phyloP scores from a whole-genome alignment of 495 filamentous ascomycete species.

The Delitschia confertaspora region DNA sequence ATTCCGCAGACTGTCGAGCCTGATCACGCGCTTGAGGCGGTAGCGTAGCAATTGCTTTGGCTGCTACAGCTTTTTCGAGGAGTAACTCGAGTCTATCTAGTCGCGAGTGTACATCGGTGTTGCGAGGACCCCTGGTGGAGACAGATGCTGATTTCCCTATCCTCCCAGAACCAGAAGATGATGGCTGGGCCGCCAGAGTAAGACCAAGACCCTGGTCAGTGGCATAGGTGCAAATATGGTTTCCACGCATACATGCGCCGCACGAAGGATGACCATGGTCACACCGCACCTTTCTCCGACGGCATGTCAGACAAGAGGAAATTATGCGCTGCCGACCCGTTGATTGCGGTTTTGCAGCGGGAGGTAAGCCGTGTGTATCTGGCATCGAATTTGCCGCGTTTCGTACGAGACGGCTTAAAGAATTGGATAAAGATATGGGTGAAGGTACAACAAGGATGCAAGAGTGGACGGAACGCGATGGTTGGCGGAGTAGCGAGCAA shows the following conservation, averaged over 20 bases:
- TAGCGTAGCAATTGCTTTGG: neutral
- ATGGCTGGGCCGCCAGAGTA: neutral
- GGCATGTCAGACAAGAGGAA: slow-evolving; percentile 25
- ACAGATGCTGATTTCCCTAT: slow-evolving; percentile 15
- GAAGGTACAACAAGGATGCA: no score
- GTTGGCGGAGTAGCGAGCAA: no score
- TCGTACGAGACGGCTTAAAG: no score
- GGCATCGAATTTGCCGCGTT: neutral
- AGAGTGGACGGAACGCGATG: no score
- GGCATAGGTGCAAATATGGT: slow-evolving; percentile 26
- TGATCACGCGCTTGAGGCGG: neutral
- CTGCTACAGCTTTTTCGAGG: slow-evolving; percentile 22
- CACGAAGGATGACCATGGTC: slow-evolving; percentile 27
- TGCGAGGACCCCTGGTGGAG: slow-evolving; percentile 1
- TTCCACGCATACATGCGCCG: slow-evolving; percentile 26
- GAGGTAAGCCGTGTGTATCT: neutral
- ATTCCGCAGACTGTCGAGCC: slow-evolving; percentile 6
- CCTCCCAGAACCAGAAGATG: slow-evolving; percentile 1
- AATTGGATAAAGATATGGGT: no score
- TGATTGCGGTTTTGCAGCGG: slow-evolving; percentile 10
- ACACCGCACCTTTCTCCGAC: slow-evolving; percentile 26
- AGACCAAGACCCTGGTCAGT: slow-evolving; percentile 15
- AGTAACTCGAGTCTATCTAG: slow-evolving; percentile 25
- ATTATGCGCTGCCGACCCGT: slow-evolving; percentile 24
- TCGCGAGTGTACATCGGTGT: slow-evolving; percentile 19